phyloP scores from a whole-genome alignment of 2,329 filamentous ascomycete genomes.

The Alternaria sp. region DNA sequence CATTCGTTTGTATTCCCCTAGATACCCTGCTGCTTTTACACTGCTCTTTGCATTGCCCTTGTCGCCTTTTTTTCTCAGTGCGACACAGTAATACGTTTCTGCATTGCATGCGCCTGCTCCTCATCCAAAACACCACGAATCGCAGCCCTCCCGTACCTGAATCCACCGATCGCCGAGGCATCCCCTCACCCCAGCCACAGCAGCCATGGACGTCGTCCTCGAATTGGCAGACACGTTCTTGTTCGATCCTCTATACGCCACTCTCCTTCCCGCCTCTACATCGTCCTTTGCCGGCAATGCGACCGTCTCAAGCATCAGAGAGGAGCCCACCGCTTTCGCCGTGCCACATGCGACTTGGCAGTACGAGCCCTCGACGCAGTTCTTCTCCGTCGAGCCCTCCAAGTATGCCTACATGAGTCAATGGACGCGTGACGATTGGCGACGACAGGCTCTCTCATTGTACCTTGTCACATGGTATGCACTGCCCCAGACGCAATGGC shows the following conservation, averaged over 20 bases:
- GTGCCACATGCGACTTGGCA: slow-evolving; percentile 59
- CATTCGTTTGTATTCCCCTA: slow-evolving; percentile 12
- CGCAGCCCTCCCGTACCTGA: slow-evolving; percentile 32
- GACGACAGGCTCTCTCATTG: slow-evolving; percentile 76
- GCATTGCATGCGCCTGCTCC: slow-evolving; percentile 4
- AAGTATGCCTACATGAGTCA: slow-evolving; percentile 81
- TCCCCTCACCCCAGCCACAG: slow-evolving; percentile 18
- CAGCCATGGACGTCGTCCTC: slow-evolving; percentile 86
- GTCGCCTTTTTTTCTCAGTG: background rate
- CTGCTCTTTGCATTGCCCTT: background rate
- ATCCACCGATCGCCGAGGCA: slow-evolving; percentile 13
- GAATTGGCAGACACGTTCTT: slow-evolving; percentile 84
- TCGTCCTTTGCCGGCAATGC: slow-evolving; percentile 62
- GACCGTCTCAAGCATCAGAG: slow-evolving; percentile 62
- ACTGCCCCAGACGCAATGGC: background rate
- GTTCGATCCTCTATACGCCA: slow-evolving; percentile 81
- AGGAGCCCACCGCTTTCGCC: slow-evolving; percentile 45
- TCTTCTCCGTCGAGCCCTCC: slow-evolving; percentile 73
- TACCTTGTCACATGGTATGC: slow-evolving; percentile 85
- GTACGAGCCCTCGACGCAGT: slow-evolving; percentile 76
- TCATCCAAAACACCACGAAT: slow-evolving; percentile 26
- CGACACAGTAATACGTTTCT: background rate
- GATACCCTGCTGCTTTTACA: slow-evolving; percentile 1
- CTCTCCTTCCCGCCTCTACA: slow-evolving; percentile 65
- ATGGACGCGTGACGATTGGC: slow-evolving; percentile 78